Evolutionary conservation across 805 yeast species (phyloP).

Genomic region (Metschnikowia lunata): DNA sequence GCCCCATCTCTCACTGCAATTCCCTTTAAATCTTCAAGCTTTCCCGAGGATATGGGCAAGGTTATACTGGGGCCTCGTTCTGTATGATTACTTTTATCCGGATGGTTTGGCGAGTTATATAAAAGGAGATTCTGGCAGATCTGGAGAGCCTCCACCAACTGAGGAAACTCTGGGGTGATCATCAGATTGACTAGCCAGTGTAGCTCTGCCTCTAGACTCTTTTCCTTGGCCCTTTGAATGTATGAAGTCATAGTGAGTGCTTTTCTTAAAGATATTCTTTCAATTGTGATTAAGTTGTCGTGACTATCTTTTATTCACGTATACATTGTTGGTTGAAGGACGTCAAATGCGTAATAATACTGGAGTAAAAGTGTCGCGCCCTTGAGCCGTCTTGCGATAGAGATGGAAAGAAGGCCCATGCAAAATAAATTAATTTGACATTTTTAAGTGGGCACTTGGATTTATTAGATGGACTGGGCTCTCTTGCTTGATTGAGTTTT

Average conservation of each 20-base stretch:
- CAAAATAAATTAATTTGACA: no score
- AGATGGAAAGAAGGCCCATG: no score
- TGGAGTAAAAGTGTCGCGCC: no score
- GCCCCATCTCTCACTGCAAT: conserved; percentile 53
- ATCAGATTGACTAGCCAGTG: conserved; percentile 17
- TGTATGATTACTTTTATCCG: conserved; percentile 22
- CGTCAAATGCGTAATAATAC: no score
- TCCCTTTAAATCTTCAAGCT: conserved; percentile 58
- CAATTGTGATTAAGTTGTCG: no score
- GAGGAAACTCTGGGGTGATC: conserved; percentile 18
- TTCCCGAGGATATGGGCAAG: conserved; percentile 53
- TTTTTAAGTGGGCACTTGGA: no score
- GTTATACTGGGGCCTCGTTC: conserved; percentile 42
- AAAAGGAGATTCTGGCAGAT: conserved; percentile 34
- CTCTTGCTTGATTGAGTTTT: no score
- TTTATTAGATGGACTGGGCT: no score
- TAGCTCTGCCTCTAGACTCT: conserved; percentile 16
- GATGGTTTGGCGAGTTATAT: conserved; percentile 35
- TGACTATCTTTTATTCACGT: no score
- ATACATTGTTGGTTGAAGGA: no score
- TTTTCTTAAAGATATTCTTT: no score
- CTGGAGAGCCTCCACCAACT: conserved; percentile 31
- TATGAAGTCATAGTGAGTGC: background rate
- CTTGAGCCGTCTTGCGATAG: no score
- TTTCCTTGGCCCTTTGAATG: conserved; percentile 5